Evolutionary conservation across 805 yeast species (phyloP).

Genomic region (Yamadazyma takamatsuzukensis): DNA sequence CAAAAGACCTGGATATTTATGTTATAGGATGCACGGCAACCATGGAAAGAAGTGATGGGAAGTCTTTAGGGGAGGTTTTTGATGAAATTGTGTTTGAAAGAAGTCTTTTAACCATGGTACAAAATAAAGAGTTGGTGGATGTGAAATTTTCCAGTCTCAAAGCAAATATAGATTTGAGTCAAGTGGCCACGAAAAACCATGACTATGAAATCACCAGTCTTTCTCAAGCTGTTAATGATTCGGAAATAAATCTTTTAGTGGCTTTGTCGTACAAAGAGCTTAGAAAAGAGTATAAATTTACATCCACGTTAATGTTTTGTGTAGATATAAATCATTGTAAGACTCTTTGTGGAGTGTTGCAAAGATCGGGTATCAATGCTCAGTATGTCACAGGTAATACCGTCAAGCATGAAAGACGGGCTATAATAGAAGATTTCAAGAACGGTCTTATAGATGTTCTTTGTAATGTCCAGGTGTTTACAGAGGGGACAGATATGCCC

Average conservation of each 20-base stretch:
- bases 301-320: conserved; percentile 73
- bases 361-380: conserved; percentile 60
- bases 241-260: conserved; percentile 52
- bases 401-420: conserved; percentile 45
- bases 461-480: conserved; percentile 84
- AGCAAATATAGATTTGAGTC: conserved; percentile 41
- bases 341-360: conserved; percentile 50
- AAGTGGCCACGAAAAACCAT: conserved; percentile 28
- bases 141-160: conserved; percentile 60
- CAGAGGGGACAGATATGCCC: conserved; percentile 95
- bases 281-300: conserved; percentile 33
- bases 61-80: conserved; percentile 53
- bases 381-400: conserved; percentile 71
- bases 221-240: conserved; percentile 52
- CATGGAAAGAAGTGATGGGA: conserved; percentile 69
- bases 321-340: conserved; percentile 68
- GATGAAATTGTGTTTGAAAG: conserved; percentile 74
- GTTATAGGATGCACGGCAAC: conserved; percentile 91
- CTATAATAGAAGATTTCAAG: conserved; percentile 55
- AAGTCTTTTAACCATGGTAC: conserved; percentile 61
- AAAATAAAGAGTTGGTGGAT: conserved; percentile 65
- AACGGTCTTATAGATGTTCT: conserved; percentile 64
- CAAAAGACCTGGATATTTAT: conserved; percentile 41
- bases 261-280: conserved; percentile 47
- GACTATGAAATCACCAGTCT: conserved; percentile 56